These are phyloP conservation scores for Eutrema yunnanense DNA, from an alignment of 345 rosid species.

Conservation along the genomic window DNA sequence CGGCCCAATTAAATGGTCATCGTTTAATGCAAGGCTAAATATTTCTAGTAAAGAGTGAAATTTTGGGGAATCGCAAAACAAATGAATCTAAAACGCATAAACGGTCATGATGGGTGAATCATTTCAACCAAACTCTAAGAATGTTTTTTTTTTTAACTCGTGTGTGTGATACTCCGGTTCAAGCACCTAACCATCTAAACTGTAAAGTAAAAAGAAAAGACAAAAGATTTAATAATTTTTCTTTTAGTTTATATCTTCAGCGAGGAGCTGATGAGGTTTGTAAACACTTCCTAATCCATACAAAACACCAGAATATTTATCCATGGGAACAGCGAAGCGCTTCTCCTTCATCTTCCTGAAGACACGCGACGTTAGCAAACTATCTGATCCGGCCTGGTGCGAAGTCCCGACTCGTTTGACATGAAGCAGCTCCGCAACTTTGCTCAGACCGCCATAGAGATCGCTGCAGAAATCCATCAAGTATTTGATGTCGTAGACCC, in stretches of 20 bases:
- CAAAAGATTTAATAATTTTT: background rate
- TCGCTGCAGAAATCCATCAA: slow-evolving; percentile 62
- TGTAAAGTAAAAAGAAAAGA: background rate
- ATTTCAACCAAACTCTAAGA: too few species aligned
- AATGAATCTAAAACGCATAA: background rate
- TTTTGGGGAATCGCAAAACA: background rate
- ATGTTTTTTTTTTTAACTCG: too few species aligned
- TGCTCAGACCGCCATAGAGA: slow-evolving; percentile 70
- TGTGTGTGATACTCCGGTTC: too few species aligned
- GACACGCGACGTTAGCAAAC: slow-evolving; percentile 69
- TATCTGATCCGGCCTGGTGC: slow-evolving; percentile 90
- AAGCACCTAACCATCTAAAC: background rate
- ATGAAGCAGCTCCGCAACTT: slow-evolving; percentile 53
- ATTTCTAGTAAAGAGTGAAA: too few species aligned
- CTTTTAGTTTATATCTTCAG: background rate
- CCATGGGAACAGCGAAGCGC: slow-evolving; percentile 52
- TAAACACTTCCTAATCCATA: slow-evolving; percentile 78
- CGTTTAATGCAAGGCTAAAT: too few species aligned
- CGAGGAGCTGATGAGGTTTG: slow-evolving; percentile 29
- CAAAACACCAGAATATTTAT: slow-evolving; percentile 56
- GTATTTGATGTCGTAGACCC: slow-evolving; percentile 64
- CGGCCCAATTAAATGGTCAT: background rate
- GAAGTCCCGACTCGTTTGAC: slow-evolving; percentile 71
- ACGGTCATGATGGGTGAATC: too few species aligned
- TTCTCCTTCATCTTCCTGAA: slow-evolving; percentile 67